Evolutionary conservation across 2,329 filamentous ascomycete species (phyloP).

Genomic region (Emergomyces pasteurianus): DNA sequence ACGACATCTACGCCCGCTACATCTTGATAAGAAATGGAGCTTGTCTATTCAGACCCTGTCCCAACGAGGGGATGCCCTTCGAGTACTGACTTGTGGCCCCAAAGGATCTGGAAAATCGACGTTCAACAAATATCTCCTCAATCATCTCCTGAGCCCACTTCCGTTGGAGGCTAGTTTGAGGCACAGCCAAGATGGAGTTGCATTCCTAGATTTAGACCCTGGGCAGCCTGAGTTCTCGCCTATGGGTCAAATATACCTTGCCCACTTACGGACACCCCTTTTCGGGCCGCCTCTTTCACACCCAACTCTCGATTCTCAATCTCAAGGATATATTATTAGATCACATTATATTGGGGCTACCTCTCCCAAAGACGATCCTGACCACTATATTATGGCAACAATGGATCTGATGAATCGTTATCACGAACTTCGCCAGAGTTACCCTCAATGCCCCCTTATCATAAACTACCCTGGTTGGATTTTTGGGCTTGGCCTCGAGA

Average conservation of each 20-base stretch:
- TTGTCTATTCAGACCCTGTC: slow-evolving; percentile 33
- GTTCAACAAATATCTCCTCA: slow-evolving; percentile 44
- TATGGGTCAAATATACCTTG: slow-evolving; percentile 47
- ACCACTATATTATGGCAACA: slow-evolving; percentile 43
- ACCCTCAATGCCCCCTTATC: slow-evolving; percentile 39
- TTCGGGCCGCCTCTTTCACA: slow-evolving; percentile 48
- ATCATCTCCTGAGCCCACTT: slow-evolving; percentile 38
- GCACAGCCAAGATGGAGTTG: slow-evolving; percentile 30
- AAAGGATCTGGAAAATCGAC: slow-evolving; percentile 50
- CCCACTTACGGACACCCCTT: slow-evolving; percentile 38
- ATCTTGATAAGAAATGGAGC: slow-evolving; percentile 34
- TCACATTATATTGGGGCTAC: slow-evolving; percentile 43
- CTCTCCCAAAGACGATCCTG: slow-evolving; percentile 44
- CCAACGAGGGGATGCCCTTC: slow-evolving; percentile 26
- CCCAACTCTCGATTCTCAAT: slow-evolving; percentile 25
- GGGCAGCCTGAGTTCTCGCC: slow-evolving; percentile 48
- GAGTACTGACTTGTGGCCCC: slow-evolving; percentile 42
- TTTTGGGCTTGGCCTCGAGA: slow-evolving; percentile 39
- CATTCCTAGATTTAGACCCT: slow-evolving; percentile 48
- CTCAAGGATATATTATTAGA: slow-evolving; percentile 30
- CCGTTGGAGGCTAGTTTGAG: slow-evolving; percentile 21
- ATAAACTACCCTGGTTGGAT: slow-evolving; percentile 48
- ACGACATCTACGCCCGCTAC: slow-evolving; percentile 30
- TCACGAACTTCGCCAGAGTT: slow-evolving; percentile 26
- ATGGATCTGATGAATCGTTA: slow-evolving; percentile 42